Conservation (phyloP, 805 yeast genomes). For the Zygoascus ofunaensis region DNA sequence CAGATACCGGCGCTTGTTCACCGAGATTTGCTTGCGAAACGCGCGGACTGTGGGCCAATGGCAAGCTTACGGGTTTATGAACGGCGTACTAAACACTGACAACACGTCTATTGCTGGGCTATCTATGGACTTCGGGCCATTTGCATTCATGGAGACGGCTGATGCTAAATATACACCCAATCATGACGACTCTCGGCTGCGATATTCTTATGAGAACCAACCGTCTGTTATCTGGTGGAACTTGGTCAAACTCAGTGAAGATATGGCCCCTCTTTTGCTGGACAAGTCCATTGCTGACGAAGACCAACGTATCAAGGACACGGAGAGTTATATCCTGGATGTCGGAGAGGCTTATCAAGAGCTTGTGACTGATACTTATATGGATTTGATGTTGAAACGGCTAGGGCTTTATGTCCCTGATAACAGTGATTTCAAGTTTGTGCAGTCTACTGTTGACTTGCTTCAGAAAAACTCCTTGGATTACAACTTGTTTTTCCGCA, state of each 20-base stretch:
- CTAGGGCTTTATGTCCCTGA: slow-evolving; percentile 51
- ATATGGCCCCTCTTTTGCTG: slow-evolving; percentile 59
- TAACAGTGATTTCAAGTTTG: slow-evolving; percentile 31
- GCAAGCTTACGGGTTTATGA: slow-evolving; percentile 87
- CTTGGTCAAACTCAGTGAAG: slow-evolving; percentile 73
- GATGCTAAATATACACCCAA: slow-evolving; percentile 81
- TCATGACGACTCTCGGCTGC: slow-evolving; percentile 62
- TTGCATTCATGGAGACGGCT: slow-evolving; percentile 78
- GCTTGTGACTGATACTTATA: slow-evolving; percentile 50
- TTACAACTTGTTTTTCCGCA: slow-evolving; percentile 69
- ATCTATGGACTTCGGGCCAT: slow-evolving; percentile 91
- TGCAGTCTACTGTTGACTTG: slow-evolving; percentile 54
- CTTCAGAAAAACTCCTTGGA: slow-evolving; percentile 58
- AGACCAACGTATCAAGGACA: slow-evolving; percentile 44
- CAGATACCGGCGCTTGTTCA: slow-evolving; percentile 59
- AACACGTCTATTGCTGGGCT: slow-evolving; percentile 85
- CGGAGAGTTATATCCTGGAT: slow-evolving; percentile 57
- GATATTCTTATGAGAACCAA: slow-evolving; percentile 76
- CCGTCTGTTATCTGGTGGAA: slow-evolving; percentile 94
- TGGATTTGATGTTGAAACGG: slow-evolving; percentile 49
- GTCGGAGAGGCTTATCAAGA: slow-evolving; percentile 60
- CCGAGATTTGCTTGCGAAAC: slow-evolving; percentile 63
- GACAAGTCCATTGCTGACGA: slow-evolving; percentile 34
- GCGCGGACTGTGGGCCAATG: slow-evolving; percentile 72
- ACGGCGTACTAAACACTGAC: slow-evolving; percentile 92